A percentile compares a stretch with the other conserved stretches of the same genome.
Conservation (phyloP, 2,329 filamentous ascomycete genomes). For the Cytospora mali region DNA sequence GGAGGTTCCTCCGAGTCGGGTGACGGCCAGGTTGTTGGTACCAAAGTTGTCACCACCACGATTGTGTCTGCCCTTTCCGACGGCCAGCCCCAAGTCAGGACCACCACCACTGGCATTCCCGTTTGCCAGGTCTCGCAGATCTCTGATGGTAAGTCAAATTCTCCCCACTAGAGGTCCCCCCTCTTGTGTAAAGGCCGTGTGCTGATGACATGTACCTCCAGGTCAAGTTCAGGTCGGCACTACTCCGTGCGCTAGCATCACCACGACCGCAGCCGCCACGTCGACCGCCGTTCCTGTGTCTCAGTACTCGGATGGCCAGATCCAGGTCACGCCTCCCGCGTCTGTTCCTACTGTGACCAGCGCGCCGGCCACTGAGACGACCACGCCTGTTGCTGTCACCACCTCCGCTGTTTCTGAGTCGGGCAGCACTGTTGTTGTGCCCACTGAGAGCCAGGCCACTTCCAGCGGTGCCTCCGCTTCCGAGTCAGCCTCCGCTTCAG, state of each 20-base stretch:
- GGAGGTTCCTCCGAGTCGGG: slow-evolving; percentile 35
- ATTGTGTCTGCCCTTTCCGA: slow-evolving; percentile 52
- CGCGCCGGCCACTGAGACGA: slow-evolving; percentile 29
- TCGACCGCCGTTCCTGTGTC: slow-evolving; percentile 40
- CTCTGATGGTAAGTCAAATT: slow-evolving; percentile 41
- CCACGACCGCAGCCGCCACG: slow-evolving; percentile 32
- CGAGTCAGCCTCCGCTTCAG: background rate
- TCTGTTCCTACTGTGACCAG: slow-evolving; percentile 30
- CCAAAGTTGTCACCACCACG: slow-evolving; percentile 50
- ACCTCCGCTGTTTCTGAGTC: slow-evolving; percentile 27
- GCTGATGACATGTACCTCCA: slow-evolving; percentile 27
- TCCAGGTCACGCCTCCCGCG: slow-evolving; percentile 46
- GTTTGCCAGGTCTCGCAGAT: slow-evolving; percentile 60
- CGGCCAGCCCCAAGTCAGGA: slow-evolving; percentile 53
- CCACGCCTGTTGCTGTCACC: slow-evolving; percentile 27
- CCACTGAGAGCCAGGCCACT: slow-evolving; percentile 30
- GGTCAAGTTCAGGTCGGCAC: slow-evolving; percentile 55
- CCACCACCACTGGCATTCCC: slow-evolving; percentile 47
- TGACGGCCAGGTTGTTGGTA: slow-evolving; percentile 48
- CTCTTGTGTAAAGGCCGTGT: slow-evolving; percentile 2
- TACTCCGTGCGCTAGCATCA: slow-evolving; percentile 46
- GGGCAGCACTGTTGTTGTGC: slow-evolving; percentile 25
- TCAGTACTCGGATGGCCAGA: slow-evolving; percentile 52
- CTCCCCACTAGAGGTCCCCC: background rate
- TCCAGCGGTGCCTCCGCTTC: slow-evolving; percentile 12